Percentiles rank a stretch among this genome's conserved stretches.
These are phyloP conservation scores for Microbotryomycetes sp. DNA, from an alignment of 1,284 basidiomycete species.

Conservation along the genomic window DNA sequence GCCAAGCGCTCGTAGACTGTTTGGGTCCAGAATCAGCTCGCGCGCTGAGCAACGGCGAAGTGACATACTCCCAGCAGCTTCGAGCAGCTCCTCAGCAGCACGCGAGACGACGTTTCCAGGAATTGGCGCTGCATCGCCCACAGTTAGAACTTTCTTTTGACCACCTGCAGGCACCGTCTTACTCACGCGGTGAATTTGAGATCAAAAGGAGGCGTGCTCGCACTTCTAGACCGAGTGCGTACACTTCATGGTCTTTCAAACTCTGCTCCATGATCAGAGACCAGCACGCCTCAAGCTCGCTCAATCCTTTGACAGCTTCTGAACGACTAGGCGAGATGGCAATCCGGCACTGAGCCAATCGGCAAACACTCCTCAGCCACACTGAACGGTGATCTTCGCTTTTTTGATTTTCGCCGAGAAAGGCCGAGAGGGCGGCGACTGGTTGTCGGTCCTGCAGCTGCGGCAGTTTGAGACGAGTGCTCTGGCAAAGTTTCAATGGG, in stretches of 20 bases:
- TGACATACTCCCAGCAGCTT: too few relatives aligned
- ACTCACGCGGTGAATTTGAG: too few relatives aligned
- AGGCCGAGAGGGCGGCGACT: neutral
- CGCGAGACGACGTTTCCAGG: neutral
- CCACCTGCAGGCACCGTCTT: too few relatives aligned
- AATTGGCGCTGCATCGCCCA: neutral
- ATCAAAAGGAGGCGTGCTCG: neutral
- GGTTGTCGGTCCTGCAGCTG: neutral
- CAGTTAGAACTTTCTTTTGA: too few relatives aligned
- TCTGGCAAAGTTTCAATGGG: neutral
- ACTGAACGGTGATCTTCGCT: neutral
- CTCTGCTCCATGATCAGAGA: neutral
- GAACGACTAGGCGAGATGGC: neutral
- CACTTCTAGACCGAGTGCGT: neutral
- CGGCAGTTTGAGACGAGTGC: neutral
- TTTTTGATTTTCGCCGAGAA: neutral
- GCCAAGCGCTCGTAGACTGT: too few relatives aligned
- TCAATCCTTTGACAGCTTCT: constrained; percentile 11
- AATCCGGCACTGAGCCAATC: neutral
- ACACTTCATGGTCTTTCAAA: neutral
- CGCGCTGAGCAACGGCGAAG: too few relatives aligned
- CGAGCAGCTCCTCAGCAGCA: neutral
- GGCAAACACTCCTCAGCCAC: neutral
- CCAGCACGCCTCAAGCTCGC: constrained; percentile 13
- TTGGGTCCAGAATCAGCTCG: too few relatives aligned